Percentiles rank a stretch among this genome's conserved stretches.
phyloP scores from a whole-genome alignment of 768 basidiomycete species.

The Leucogyrophana mollusca region DNA sequence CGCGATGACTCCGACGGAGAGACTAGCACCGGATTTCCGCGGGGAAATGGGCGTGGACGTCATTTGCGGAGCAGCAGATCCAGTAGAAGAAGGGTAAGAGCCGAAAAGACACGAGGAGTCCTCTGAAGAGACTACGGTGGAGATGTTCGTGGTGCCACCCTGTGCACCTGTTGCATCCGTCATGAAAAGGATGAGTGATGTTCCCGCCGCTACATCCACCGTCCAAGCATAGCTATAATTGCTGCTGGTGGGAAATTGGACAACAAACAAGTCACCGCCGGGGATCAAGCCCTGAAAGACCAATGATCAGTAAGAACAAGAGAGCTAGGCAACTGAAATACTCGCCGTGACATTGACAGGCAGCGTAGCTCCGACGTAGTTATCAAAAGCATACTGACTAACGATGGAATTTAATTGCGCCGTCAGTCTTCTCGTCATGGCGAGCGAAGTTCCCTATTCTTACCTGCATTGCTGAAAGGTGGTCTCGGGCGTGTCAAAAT shows the following conservation, averaged over 20 bases:
- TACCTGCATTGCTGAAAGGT: conserved; percentile 64
- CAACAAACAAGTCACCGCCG: conserved; percentile 48
- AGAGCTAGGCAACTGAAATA: too few relatives aligned
- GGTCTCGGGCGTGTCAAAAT: conserved; percentile 49
- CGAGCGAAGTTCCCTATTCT: conserved; percentile 15
- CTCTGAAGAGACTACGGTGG: conserved; percentile 44
- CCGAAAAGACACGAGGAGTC: conserved; percentile 51
- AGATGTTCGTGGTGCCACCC: conserved; percentile 60
- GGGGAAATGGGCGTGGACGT: conserved; percentile 12
- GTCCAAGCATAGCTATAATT: conserved; percentile 51
- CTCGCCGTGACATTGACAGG: conserved; percentile 57
- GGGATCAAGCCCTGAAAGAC: conserved; percentile 57
- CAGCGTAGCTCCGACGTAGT: conserved; percentile 43
- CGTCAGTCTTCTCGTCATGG: too few relatives aligned
- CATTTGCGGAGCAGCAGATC: conserved; percentile 18
- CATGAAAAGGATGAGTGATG: conserved; percentile 57
- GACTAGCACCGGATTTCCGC: conserved; percentile 15
- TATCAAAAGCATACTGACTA: conserved; percentile 48
- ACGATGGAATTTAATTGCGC: conserved; percentile 6
- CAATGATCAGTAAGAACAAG: too few relatives aligned
- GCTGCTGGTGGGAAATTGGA: conserved; percentile 41
- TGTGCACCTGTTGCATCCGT: conserved; percentile 45
- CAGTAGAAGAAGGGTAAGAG: conserved; percentile 54
- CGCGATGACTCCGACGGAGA: conserved; percentile 46
- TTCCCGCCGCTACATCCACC: conserved; percentile 56